Evolutionary conservation across 2,329 filamentous ascomycete genomes (phyloP).

Genomic region (Trichoderma afroharzianum): DNA sequence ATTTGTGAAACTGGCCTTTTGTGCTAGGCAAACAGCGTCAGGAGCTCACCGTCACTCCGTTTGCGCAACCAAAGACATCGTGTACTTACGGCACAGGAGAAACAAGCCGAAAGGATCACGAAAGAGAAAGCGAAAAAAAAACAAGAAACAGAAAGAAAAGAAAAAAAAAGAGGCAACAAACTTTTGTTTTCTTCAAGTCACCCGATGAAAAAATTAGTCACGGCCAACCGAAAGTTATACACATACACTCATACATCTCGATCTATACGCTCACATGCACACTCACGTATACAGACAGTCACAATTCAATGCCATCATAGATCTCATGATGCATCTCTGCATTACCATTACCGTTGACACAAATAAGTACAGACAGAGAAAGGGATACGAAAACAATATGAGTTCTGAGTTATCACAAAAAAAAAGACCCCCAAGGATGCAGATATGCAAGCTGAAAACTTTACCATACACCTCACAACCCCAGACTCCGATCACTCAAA

Average conservation of each 20-base stretch:
- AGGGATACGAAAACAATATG: not conserved
- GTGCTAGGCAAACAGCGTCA: not conserved
- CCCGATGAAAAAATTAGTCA: not conserved
- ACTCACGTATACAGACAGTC: too few species aligned
- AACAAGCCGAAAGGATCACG: too few species aligned
- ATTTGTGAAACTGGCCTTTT: not conserved
- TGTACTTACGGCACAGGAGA: not conserved
- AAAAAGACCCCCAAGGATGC: not conserved
- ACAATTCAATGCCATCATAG: not conserved
- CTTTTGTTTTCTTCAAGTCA: not conserved
- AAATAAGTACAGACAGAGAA: not conserved
- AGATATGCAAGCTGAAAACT: not conserved
- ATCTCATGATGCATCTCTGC: not conserved
- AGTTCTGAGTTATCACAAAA: constrained; percentile 7
- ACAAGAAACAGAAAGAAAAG: not conserved
- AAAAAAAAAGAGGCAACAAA: not conserved
- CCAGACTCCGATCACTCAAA: not conserved
- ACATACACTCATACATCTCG: not conserved
- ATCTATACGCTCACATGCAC: not conserved
- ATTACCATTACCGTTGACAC: not conserved
- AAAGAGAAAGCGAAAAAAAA: not conserved
- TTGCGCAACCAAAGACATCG: not conserved
- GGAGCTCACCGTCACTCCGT: not conserved
- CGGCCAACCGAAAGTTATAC: not conserved
- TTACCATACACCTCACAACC: not conserved